phyloP scores from a whole-genome alignment of 371 early-diverging fungal species.

The Rhizopus sp. region DNA sequence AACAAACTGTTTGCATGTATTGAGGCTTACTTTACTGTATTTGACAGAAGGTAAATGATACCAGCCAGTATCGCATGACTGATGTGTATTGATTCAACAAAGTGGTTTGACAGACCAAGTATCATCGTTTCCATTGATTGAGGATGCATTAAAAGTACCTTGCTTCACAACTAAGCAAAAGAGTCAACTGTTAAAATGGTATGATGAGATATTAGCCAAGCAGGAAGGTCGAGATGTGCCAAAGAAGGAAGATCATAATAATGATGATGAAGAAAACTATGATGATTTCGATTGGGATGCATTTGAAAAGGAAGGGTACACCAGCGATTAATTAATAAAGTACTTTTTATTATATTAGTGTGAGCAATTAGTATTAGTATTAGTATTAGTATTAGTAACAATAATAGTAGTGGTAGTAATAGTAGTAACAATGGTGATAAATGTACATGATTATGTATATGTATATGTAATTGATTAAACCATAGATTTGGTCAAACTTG shows the following conservation, averaged over 20 bases:
- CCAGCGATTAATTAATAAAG: background rate
- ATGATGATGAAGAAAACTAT: constrained; percentile 29
- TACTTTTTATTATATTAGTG: no score
- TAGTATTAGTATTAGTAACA: no score
- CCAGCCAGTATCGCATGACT: background rate
- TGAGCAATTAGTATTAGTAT: no score
- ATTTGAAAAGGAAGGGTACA: constrained; percentile 27
- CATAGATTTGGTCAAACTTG: background rate
- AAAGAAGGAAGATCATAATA: constrained; percentile 1
- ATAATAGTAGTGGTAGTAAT: no score
- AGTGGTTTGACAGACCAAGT: constrained; percentile 15
- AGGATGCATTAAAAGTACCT: constrained; percentile 46
- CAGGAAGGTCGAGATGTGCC: constrained; percentile 14
- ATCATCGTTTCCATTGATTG: constrained; percentile 35
- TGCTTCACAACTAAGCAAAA: constrained; percentile 46
- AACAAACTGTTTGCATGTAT: constrained; percentile 44
- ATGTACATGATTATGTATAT: constrained; percentile 11
- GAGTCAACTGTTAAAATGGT: constrained; percentile 38
- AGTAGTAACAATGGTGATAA: no score
- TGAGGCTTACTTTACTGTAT: constrained; percentile 39
- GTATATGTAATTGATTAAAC: constrained; percentile 8
- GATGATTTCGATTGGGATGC: constrained; percentile 47
- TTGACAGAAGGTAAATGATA: constrained; percentile 32
- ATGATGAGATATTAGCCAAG: constrained; percentile 39
- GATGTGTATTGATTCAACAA: background rate